phyloP scores from a whole-genome alignment of 495 filamentous ascomycete genomes.

The Cercophora newfieldiana region DNA sequence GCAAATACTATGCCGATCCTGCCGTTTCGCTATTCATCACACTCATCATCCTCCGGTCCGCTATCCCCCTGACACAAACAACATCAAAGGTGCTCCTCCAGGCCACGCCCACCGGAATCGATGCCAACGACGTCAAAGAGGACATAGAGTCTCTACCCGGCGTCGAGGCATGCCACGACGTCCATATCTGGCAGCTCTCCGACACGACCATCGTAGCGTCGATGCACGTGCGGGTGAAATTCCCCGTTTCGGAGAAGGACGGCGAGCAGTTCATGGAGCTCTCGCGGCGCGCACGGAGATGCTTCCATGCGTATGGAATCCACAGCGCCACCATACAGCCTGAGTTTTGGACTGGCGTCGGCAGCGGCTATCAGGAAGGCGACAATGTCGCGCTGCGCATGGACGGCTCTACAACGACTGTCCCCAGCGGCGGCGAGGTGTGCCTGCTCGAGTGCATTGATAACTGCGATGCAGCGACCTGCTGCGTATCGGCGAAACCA shows the following conservation, averaged over 20 bases:
- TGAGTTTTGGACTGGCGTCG: constrained; percentile 63
- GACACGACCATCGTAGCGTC: constrained; percentile 91
- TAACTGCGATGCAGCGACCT: constrained; percentile 71
- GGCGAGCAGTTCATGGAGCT: constrained; percentile 87
- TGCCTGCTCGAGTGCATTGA: constrained; percentile 89
- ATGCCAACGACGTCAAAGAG: constrained; percentile 84
- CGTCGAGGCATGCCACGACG: constrained; percentile 84
- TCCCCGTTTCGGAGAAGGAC: constrained; percentile 65
- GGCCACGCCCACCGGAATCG: constrained; percentile 83
- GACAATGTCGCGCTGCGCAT: constrained; percentile 36
- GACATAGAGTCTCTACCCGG: constrained; percentile 85
- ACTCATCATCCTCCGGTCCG: constrained; percentile 86
- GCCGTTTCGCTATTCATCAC: constrained; percentile 96
- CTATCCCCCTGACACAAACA: constrained; percentile 88
- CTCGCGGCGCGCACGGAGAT: constrained; percentile 72
- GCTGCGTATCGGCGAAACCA: constrained; percentile 52
- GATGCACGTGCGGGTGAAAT: constrained; percentile 85
- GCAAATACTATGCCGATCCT: constrained; percentile 78
- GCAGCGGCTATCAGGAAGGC: neutral
- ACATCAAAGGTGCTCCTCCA: constrained; percentile 93
- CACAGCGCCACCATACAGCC: constrained; percentile 98
- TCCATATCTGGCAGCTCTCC: constrained; percentile 96
- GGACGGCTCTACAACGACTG: constrained; percentile 30
- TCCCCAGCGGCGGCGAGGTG: constrained; percentile 51
- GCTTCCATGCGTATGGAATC: constrained; percentile 92